A percentile compares a stretch with the other conserved stretches of the same genome.
Evolutionary conservation across 2,329 filamentous ascomycete genomes (phyloP).

Genomic region (Beauveria varroae): DNA sequence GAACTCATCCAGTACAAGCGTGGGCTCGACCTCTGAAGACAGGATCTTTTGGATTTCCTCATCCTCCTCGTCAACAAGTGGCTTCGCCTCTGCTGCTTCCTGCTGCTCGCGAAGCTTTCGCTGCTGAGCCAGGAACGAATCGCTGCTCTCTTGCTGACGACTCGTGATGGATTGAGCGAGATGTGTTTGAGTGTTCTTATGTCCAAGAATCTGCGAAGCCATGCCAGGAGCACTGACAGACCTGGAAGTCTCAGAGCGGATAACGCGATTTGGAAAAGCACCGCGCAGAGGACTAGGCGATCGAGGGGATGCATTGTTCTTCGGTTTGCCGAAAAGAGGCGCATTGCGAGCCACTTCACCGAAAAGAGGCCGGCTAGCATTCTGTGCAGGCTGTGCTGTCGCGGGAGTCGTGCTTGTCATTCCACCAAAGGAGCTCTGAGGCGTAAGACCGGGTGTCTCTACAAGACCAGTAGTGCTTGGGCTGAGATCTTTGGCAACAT

Average conservation of each 20-base stretch:
- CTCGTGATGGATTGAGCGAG: constrained; percentile 32
- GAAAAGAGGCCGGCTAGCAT: constrained; percentile 41
- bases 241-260: constrained; percentile 42
- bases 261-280: constrained; percentile 43
- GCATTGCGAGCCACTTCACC: constrained; percentile 44
- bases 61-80: constrained; percentile 61
- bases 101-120: constrained; percentile 45
- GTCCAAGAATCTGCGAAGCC: constrained; percentile 45
- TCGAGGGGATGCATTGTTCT: constrained; percentile 50
- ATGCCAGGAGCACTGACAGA: constrained; percentile 55
- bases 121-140: constrained; percentile 43
- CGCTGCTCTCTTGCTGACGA: constrained; percentile 32
- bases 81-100: constrained; percentile 48
- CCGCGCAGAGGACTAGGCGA: constrained; percentile 65
- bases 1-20: constrained; percentile 57
- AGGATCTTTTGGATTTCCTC: constrained; percentile 59
- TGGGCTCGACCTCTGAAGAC: constrained; percentile 52
- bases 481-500: constrained; percentile 57
- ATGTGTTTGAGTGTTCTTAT: constrained; percentile 30
- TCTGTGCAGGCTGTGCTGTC: constrained; percentile 32
- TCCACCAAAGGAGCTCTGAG: constrained; percentile 51
- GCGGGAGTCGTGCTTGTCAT: constrained; percentile 31
- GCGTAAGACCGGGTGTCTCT: constrained; percentile 44
- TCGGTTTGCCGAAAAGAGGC: constrained; percentile 47
- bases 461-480: constrained; percentile 37